Evolutionary conservation across 73 alveolate species (phyloP), one percentile per base, ranked within the genome.

Genomic region (Halteria grandinella): DNA sequence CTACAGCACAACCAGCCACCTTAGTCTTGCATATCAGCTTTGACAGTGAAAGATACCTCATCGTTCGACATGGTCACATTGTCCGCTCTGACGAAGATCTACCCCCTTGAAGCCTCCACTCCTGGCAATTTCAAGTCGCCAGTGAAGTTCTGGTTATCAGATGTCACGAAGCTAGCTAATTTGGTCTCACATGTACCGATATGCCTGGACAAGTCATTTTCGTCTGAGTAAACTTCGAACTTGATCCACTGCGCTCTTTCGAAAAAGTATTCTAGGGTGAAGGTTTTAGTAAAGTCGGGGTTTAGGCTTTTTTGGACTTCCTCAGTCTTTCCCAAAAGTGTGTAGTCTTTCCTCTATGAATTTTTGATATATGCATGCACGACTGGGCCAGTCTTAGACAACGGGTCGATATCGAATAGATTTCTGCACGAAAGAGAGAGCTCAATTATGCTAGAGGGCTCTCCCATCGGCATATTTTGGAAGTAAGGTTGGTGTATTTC

Each of bases 331-430:
- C 93, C 94, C 0, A 71, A 32, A 37, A 49, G 52, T 6, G 72
- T 29, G 81, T 89, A 81, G 18, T 51, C 47, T 44, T 71, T 55
- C 15, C 63, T 47, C 54, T 74, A 54, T 8, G 58, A 29, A 17
- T 72, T 69, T 41, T 70, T 39, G 23, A 84, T 36, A 55, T 34
- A 75, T 37, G 83, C 85, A 1, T 70, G 77, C 23, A 86, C 91
- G 47, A 40, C 79, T 0, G 97, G 97, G 59, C 86, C 97, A 23
- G 89, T 77, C 55, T 80, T 86, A 15, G 92, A 80, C 28, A 89
- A 52, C 33, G 78, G 40, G 28, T 89, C 96, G 77, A 89, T 72
- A 27, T 89, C 88, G 1, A 69, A 81, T 28, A 89, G 60, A 34
- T 73, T 64, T 11, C 86, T 33, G 69, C 96, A 89, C 21, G 86